Evolutionary conservation across 768 basidiomycete species (phyloP).

Genomic region (Amanita fuliginea): DNA sequence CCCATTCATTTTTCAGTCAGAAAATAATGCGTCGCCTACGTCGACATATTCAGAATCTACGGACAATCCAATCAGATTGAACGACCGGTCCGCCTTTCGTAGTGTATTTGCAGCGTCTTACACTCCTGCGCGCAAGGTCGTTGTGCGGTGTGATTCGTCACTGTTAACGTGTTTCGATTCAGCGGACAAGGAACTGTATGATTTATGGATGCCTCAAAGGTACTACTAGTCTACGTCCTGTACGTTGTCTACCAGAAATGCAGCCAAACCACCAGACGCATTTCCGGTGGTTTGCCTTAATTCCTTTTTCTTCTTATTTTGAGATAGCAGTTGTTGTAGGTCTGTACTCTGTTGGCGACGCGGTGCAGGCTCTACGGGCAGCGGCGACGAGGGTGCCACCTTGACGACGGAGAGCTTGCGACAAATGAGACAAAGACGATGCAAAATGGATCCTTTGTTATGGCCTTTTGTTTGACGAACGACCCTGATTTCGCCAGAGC

Average conservation of each 20-base stretch:
- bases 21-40: conserved; percentile 3
- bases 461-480: not conserved
- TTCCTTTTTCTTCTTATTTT: not conserved
- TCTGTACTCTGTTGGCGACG: not conserved
- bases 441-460: not conserved
- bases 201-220: conserved; percentile 57
- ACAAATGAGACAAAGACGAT: not conserved
- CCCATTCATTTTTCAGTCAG: not conserved
- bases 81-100: conserved; percentile 15
- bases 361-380: conserved; percentile 11
- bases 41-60: conserved; percentile 7
- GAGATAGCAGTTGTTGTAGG: conserved; percentile 1
- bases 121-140: conserved; percentile 22
- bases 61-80: conserved; percentile 1
- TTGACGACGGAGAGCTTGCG: conserved; percentile 11
- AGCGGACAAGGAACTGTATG: conserved; percentile 66
- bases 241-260: not conserved
- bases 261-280: not conserved
- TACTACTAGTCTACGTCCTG: conserved; percentile 7
- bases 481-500: conserved; percentile 1
- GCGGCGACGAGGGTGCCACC: too few species aligned
- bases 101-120: conserved; percentile 17
- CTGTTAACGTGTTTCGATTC: conserved; percentile 68
- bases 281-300: not conserved
- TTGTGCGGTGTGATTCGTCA: conserved; percentile 54